A percentile compares a stretch with the other conserved stretches of the same genome.
phyloP scores from a whole-genome alignment of 495 filamentous ascomycete species.

The Beverwykella pulmonaria region DNA sequence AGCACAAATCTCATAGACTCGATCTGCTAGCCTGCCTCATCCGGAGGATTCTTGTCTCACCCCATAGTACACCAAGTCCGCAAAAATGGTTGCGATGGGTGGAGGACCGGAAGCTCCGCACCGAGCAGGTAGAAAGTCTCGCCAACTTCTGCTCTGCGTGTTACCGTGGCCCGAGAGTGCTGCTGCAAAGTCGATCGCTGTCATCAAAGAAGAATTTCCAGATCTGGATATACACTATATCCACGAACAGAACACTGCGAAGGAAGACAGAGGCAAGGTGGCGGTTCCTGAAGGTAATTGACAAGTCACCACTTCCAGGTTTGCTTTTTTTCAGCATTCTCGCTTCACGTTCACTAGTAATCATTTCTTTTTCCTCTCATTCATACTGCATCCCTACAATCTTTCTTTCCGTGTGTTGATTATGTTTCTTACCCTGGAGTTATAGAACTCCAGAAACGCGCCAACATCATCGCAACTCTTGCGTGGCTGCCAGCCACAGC shows the following conservation, averaged over 20 bases:
- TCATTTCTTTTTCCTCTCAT: not conserved
- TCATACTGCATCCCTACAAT: not conserved
- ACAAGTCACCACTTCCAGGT: not conserved
- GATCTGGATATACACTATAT: conserved; percentile 32
- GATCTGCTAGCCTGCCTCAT: not conserved
- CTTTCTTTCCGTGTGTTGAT: not conserved
- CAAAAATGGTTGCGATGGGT: conserved; percentile 29
- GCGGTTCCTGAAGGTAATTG: conserved; percentile 32
- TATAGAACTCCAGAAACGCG: conserved; percentile 58
- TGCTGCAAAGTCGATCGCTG: conserved; percentile 6
- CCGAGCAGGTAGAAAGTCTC: not conserved
- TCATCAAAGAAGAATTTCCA: conserved; percentile 28
- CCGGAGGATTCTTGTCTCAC: not conserved
- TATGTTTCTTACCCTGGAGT: conserved; percentile 9
- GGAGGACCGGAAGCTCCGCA: conserved; percentile 29
- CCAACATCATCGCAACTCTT: conserved; percentile 67
- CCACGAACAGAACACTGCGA: conserved; percentile 3
- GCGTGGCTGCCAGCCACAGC: conserved; percentile 54
- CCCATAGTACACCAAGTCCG: not conserved
- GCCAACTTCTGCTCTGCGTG: conserved; percentile 29
- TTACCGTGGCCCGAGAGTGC: conserved; percentile 21
- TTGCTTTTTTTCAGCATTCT: not conserved
- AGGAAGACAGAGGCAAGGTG: conserved; percentile 7
- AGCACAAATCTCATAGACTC: not conserved
- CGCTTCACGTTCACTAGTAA: not conserved